Percentiles rank a stretch among this genome's conserved stretches.
Conservation (phyloP, 805 yeast genomes). For the Wickerhamiella shivajii region DNA sequence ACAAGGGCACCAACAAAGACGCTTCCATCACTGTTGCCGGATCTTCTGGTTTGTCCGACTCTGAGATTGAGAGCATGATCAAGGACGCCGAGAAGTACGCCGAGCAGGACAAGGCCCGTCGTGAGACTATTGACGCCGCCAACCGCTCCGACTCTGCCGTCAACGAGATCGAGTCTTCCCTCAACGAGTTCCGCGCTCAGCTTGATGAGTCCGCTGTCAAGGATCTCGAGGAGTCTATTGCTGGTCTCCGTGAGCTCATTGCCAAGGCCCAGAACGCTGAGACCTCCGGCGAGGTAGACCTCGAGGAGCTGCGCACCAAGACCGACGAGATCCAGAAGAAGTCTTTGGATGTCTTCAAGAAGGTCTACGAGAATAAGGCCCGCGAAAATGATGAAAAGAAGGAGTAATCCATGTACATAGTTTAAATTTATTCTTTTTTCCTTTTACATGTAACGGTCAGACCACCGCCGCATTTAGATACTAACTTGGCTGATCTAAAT, state of each 20-base stretch:
- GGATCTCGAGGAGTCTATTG: constrained; percentile 38
- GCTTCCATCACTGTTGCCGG: constrained; percentile 95
- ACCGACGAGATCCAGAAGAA: constrained; percentile 71
- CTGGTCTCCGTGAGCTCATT: constrained; percentile 57
- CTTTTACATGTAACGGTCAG: too few relatives aligned
- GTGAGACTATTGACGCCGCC: constrained; percentile 70
- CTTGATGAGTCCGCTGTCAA: constrained; percentile 44
- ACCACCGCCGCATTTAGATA: too few relatives aligned
- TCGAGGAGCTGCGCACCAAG: constrained; percentile 58
- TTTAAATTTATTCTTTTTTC: too few relatives aligned
- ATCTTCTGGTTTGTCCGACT: constrained; percentile 79
- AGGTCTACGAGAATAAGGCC: constrained; percentile 41
- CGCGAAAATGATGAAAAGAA: constrained; percentile 21
- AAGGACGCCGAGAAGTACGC: constrained; percentile 80
- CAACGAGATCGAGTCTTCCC: constrained; percentile 79
- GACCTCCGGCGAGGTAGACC: constrained; percentile 48
- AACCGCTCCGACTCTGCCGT: constrained; percentile 72
- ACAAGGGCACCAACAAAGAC: constrained; percentile 85
- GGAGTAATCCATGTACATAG: constrained; percentile 11
- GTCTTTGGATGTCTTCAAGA: constrained; percentile 70
- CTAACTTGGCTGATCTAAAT: too few relatives aligned
- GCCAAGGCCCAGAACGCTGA: constrained; percentile 56
- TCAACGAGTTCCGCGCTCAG: constrained; percentile 60
- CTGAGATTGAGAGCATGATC: constrained; percentile 84
- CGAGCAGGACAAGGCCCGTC: constrained; percentile 75